Evolutionary conservation across 2,329 filamentous ascomycete species (phyloP).

Genomic region (Phialophora verrucosa): DNA sequence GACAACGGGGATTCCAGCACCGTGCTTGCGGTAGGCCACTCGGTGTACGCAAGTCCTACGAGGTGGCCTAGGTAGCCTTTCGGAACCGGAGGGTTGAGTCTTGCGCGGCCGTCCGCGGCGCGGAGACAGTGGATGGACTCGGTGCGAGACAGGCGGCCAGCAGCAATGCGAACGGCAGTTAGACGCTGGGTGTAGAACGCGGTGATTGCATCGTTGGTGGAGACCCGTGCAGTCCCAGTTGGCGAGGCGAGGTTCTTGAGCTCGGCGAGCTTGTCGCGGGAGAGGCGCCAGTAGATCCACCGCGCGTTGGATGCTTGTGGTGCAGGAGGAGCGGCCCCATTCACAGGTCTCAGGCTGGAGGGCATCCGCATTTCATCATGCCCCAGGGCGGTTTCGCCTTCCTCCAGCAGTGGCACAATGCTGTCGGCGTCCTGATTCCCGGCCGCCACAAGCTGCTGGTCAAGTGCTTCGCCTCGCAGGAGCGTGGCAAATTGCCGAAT

Average conservation of each 20-base stretch:
- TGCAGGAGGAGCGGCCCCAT: neutral
- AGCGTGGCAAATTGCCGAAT: conserved; percentile 21
- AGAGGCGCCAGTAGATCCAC: conserved; percentile 19
- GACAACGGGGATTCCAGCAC: conserved; percentile 8
- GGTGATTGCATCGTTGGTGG: conserved; percentile 21
- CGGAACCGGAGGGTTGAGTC: conserved; percentile 11
- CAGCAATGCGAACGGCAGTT: conserved; percentile 14
- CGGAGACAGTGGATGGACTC: conserved; percentile 18
- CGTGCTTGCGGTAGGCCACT: conserved; percentile 6
- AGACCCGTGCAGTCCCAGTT: neutral
- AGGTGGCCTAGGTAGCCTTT: conserved; percentile 19
- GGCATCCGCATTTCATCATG: conserved; percentile 15
- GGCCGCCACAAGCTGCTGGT: conserved; percentile 9
- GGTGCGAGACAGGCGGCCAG: conserved; percentile 4
- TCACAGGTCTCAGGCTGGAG: conserved; percentile 4
- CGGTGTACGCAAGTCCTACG: conserved; percentile 14
- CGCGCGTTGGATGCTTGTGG: neutral
- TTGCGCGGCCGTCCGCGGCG: conserved; percentile 14
- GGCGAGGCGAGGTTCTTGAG: conserved; percentile 17
- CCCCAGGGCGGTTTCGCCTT: conserved; percentile 7
- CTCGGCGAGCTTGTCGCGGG: conserved; percentile 15
- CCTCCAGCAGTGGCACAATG: conserved; percentile 19
- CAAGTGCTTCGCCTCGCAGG: conserved; percentile 12
- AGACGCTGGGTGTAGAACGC: conserved; percentile 14
- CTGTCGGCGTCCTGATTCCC: conserved; percentile 20